phyloP scores from a whole-genome alignment of 495 filamentous ascomycete genomes.

The Podospora anserina region DNA sequence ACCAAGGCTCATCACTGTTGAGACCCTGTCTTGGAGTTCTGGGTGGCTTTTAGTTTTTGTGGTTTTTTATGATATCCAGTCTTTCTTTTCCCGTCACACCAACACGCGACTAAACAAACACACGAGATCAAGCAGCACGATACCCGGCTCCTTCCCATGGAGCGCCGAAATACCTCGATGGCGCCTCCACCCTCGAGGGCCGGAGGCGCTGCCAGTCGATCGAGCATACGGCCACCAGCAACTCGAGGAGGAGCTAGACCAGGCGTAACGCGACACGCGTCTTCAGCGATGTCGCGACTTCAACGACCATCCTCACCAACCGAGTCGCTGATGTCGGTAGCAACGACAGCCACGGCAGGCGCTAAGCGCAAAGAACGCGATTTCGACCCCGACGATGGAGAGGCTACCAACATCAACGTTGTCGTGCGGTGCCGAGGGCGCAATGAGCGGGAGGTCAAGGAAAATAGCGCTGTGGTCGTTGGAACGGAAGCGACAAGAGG shows the following conservation, averaged over 20 bases:
- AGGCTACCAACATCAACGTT: slow-evolving; percentile 95
- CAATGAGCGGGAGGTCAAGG: slow-evolving; percentile 84
- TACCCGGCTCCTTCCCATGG: slow-evolving; percentile 29
- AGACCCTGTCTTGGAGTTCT: neutral
- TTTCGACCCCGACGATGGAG: slow-evolving; percentile 65
- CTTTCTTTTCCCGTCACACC: neutral
- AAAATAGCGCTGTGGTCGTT: slow-evolving; percentile 90
- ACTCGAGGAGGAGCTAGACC: slow-evolving; percentile 19
- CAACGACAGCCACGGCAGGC: slow-evolving; percentile 48
- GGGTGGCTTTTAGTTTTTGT: slow-evolving; percentile 6
- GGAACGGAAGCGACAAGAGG: slow-evolving; percentile 83
- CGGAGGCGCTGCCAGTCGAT: slow-evolving; percentile 18
- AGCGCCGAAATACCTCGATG: slow-evolving; percentile 33
- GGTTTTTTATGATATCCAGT: slow-evolving; percentile 2
- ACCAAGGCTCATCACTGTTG: slow-evolving; percentile 2
- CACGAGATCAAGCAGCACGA: slow-evolving; percentile 16
- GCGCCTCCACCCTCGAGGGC: slow-evolving; percentile 17
- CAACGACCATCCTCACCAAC: slow-evolving; percentile 58
- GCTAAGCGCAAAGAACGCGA: slow-evolving; percentile 80
- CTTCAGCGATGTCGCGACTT: slow-evolving; percentile 32
- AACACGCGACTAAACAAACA: slow-evolving; percentile 3
- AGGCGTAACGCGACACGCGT: slow-evolving; percentile 18
- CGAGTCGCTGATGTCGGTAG: slow-evolving; percentile 56
- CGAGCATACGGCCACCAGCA: slow-evolving; percentile 33
- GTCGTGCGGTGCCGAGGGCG: slow-evolving; percentile 92